Percentiles rank a stretch among this genome's conserved stretches.
Evolutionary conservation across 169 alveolate species (phyloP).

Genomic region (Theileria orientalis): DNA sequence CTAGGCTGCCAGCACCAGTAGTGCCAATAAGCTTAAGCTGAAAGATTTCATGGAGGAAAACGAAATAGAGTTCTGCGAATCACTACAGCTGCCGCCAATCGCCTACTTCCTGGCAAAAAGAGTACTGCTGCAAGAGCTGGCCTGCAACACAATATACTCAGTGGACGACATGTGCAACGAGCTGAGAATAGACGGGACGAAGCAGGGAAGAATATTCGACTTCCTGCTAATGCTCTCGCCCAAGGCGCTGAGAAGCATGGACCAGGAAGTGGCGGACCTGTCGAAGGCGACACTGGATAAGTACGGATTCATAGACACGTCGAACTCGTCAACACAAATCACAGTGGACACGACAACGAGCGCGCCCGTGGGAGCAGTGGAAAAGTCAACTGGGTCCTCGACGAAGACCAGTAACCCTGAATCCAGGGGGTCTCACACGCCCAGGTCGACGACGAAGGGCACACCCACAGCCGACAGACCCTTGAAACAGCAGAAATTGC

Average conservation of each 20-base stretch:
- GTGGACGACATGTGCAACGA: conserved; percentile 59
- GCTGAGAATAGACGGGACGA: conserved; percentile 56
- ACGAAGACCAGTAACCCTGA: background rate
- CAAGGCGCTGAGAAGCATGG: conserved; percentile 31
- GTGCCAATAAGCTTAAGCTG: conserved; percentile 21
- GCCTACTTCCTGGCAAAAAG: conserved; percentile 66
- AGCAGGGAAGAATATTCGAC: conserved; percentile 63
- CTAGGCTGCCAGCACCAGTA: background rate
- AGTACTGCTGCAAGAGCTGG: conserved; percentile 59
- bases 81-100: conserved; percentile 60
- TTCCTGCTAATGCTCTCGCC: conserved; percentile 50
- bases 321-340: conserved; percentile 39
- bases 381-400: too few species aligned
- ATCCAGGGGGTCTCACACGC: background rate
- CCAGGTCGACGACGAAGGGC: background rate
- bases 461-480: background rate
- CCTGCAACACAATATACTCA: conserved; percentile 49
- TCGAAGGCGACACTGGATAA: conserved; percentile 53
- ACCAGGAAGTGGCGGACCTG: conserved; percentile 48
- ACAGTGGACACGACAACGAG: background rate
- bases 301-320: conserved; percentile 42
- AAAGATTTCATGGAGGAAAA: conserved; percentile 55
- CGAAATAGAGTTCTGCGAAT: conserved; percentile 61
- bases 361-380: too few species aligned
- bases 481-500: conserved; percentile 8